phyloP scores from a whole-genome alignment of 1,284 basidiomycete species.

The Austroboletus niveus region DNA sequence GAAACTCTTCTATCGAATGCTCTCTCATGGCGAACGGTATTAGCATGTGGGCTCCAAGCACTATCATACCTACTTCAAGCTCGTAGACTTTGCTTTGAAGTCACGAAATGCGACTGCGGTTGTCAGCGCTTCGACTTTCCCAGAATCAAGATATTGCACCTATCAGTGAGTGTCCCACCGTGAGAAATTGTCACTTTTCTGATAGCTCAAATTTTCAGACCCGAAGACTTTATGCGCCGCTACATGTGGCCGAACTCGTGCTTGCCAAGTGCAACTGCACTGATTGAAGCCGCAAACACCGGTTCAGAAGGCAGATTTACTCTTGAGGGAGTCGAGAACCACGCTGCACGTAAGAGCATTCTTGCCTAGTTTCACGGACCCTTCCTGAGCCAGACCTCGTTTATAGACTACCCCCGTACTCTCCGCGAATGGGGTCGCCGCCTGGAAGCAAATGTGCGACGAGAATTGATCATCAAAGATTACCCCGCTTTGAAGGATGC shows the following conservation, averaged over 20 bases:
- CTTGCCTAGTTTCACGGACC: background rate
- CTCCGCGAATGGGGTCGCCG: constrained; percentile 85
- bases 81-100: constrained; percentile 81
- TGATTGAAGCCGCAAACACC: constrained; percentile 63
- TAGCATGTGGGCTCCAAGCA: constrained; percentile 70
- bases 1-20: background rate
- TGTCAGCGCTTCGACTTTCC: constrained; percentile 82
- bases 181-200: constrained; percentile 3
- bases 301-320: constrained; percentile 73
- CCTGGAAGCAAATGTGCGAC: constrained; percentile 61
- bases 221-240: constrained; percentile 87
- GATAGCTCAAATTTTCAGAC: constrained; percentile 38
- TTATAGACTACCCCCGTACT: constrained; percentile 80
- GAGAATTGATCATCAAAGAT: constrained; percentile 53
- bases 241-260: constrained; percentile 95
- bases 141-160: constrained; percentile 67
- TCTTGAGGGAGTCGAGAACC: constrained; percentile 85
- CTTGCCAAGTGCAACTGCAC: constrained; percentile 75
- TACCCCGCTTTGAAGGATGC: constrained; percentile 55
- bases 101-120: constrained; percentile 65
- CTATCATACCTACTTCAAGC: constrained; percentile 76
- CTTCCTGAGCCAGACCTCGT: constrained; percentile 4
- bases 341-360: constrained; percentile 64
- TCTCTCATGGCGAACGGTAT: constrained; percentile 9
- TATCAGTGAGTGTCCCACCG: constrained; percentile 55